A percentile compares a stretch with the other conserved stretches of the same genome.
Conservation (phyloP, 768 basidiomycete genomes). For the Phlegmacium glaucopus region DNA sequence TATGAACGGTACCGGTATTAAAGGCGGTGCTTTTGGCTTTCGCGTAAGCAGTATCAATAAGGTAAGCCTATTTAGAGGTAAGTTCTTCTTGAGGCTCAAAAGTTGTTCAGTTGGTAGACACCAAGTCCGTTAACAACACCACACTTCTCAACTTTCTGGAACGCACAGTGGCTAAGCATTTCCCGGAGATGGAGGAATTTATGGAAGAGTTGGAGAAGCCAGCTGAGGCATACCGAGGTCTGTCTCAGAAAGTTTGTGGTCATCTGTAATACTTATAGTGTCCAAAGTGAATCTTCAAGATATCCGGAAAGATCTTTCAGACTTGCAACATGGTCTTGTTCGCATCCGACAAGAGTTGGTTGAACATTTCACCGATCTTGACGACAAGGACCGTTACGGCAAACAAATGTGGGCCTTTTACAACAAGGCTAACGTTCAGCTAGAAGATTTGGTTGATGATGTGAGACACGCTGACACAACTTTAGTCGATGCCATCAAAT, state of each 20-base stretch:
- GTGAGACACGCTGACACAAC: slow-evolving; percentile 82
- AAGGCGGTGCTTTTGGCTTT: slow-evolving; percentile 97
- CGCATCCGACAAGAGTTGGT: slow-evolving; percentile 76
- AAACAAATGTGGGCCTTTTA: slow-evolving; percentile 92
- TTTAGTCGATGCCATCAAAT: slow-evolving; percentile 81
- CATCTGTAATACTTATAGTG: slow-evolving; percentile 4
- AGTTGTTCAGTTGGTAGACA: slow-evolving; percentile 79
- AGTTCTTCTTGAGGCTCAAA: neutral
- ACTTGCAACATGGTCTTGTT: slow-evolving; percentile 75
- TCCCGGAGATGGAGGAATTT: slow-evolving; percentile 84
- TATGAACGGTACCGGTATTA: slow-evolving; percentile 95
- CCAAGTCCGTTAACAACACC: slow-evolving; percentile 92
- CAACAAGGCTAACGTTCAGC: slow-evolving; percentile 65
- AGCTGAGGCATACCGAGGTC: slow-evolving; percentile 90
- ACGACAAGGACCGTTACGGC: slow-evolving; percentile 73
- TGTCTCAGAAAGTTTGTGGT: slow-evolving; percentile 3
- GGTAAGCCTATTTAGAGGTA: slow-evolving; percentile 36
- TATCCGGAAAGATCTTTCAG: slow-evolving; percentile 68
- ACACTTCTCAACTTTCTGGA: slow-evolving; percentile 95
- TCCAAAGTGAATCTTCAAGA: slow-evolving; percentile 82
- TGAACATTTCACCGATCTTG: slow-evolving; percentile 74
- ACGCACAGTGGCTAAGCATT: slow-evolving; percentile 81
- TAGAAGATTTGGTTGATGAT: slow-evolving; percentile 85
- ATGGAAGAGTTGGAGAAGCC: slow-evolving; percentile 86
- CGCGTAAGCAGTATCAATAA: slow-evolving; percentile 97